Conservation (phyloP, 768 basidiomycete species). For the Termitomyces heimii region DNA sequence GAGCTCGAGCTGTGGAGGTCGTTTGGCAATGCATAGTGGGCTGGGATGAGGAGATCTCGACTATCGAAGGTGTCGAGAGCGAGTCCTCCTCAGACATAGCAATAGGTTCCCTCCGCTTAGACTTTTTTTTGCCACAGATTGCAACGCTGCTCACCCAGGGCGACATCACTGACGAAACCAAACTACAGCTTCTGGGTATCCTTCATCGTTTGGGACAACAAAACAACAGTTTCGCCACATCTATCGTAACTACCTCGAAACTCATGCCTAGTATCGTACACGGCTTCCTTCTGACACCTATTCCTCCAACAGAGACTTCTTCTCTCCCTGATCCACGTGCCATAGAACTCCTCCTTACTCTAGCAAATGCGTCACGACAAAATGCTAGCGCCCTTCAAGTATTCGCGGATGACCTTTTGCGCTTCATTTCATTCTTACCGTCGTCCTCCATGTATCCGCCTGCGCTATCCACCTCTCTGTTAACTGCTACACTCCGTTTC, state of each 20-base stretch:
- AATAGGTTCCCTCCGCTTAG: slow-evolving; percentile 30
- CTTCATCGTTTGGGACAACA: slow-evolving; percentile 58
- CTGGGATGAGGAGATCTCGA: slow-evolving; percentile 42
- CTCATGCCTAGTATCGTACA: slow-evolving; percentile 48
- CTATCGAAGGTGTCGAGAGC: slow-evolving; percentile 45
- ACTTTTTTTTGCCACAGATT: slow-evolving; percentile 45
- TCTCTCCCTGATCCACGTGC: slow-evolving; percentile 41
- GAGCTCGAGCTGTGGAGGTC: slow-evolving; percentile 62
- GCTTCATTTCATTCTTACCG: slow-evolving; percentile 62
- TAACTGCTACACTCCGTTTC: slow-evolving; percentile 52
- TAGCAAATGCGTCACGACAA: slow-evolving; percentile 61
- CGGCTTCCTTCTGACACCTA: slow-evolving; percentile 51
- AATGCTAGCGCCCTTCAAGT: slow-evolving; percentile 56
- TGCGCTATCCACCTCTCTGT: slow-evolving; percentile 41
- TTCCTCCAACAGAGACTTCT: slow-evolving; percentile 31
- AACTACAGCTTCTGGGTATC: slow-evolving; percentile 51
- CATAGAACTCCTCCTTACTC: slow-evolving; percentile 47
- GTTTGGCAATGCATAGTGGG: slow-evolving; percentile 69
- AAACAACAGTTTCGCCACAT: slow-evolving; percentile 44
- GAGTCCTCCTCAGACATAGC: slow-evolving; percentile 20
- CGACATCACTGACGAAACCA: slow-evolving; percentile 41
- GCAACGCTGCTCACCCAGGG: slow-evolving; percentile 31
- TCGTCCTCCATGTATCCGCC: slow-evolving; percentile 32
- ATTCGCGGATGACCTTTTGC: slow-evolving; percentile 59
- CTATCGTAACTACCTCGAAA: slow-evolving; percentile 44